A percentile compares a stretch with the other conserved stretches of the same genome.
Conservation (phyloP, 768 basidiomycete species). For the Sutorius australiensis region DNA sequence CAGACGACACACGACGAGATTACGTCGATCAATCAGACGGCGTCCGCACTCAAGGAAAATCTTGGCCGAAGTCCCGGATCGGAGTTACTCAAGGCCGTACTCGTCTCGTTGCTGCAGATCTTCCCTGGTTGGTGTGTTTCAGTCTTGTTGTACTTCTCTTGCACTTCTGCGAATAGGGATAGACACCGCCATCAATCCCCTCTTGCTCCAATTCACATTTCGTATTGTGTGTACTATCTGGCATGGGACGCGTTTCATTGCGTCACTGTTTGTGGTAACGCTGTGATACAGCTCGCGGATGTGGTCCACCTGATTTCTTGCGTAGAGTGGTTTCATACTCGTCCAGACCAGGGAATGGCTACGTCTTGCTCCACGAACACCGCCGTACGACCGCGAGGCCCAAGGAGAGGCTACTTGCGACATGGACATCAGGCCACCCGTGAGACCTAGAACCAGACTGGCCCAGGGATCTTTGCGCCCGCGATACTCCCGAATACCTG, state of each 20-base stretch:
- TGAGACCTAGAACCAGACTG: not conserved
- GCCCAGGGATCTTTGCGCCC: conserved; percentile 14
- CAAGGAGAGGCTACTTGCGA: not conserved
- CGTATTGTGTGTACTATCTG: conserved; percentile 27
- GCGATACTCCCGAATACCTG: conserved; percentile 46
- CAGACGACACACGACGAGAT: conserved; percentile 41
- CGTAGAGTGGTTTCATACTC: conserved; percentile 37
- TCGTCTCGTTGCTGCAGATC: conserved; percentile 11
- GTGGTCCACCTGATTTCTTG: conserved; percentile 4
- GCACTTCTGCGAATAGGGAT: conserved; percentile 10
- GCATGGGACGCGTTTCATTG: conserved; percentile 28
- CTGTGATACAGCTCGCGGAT: not conserved
- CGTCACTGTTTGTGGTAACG: conserved; percentile 44
- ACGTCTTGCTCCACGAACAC: not conserved
- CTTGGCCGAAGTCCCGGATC: conserved; percentile 21
- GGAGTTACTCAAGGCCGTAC: conserved; percentile 22
- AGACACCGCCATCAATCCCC: conserved; percentile 23
- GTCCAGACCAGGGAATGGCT: conserved; percentile 27
- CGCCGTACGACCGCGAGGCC: not conserved
- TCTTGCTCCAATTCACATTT: conserved; percentile 24
- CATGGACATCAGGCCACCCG: conserved; percentile 5
- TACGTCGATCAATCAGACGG: conserved; percentile 45
- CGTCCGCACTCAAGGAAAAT: conserved; percentile 25
- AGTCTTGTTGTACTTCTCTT: not conserved
- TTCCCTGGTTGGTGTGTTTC: conserved; percentile 24